Evolutionary conservation across 257 asterid genomes (phyloP).

Genomic region (Ligustrum vulgare): DNA sequence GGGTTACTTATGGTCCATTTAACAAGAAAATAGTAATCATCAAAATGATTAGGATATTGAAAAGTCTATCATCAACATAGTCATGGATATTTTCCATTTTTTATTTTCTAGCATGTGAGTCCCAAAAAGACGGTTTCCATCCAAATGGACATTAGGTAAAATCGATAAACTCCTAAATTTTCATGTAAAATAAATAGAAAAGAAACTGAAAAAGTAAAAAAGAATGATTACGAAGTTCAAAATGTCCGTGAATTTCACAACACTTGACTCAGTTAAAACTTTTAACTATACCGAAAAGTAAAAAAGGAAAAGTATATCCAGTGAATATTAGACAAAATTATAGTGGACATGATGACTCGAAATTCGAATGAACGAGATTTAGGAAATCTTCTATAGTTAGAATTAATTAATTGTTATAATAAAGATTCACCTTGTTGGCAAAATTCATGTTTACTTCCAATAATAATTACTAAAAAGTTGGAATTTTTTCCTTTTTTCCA

Average conservation of each 20-base stretch:
- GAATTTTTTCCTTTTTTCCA: background rate
- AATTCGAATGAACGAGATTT: too few species aligned
- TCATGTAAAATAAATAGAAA: background rate
- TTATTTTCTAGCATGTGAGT: background rate
- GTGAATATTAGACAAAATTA: background rate
- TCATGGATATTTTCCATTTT: too few species aligned
- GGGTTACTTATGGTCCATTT: background rate
- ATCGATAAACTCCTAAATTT: background rate
- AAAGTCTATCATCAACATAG: background rate
- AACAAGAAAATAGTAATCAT: background rate
- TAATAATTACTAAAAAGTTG: background rate
- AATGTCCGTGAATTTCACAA: background rate
- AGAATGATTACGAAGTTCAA: background rate
- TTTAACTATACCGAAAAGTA: background rate
- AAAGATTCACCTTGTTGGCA: background rate
- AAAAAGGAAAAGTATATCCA: background rate
- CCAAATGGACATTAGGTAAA: background rate
- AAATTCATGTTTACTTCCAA: background rate
- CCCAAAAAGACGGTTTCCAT: background rate
- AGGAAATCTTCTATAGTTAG: background rate
- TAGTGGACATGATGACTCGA: too few species aligned
- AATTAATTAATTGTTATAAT: background rate
- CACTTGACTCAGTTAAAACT: background rate
- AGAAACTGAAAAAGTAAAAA: background rate
- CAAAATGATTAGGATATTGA: background rate